A percentile compares a stretch with the other conserved stretches of the same genome.
Conservation (phyloP, 1,139 yeast species). For the Candida freyschussii region DNA sequence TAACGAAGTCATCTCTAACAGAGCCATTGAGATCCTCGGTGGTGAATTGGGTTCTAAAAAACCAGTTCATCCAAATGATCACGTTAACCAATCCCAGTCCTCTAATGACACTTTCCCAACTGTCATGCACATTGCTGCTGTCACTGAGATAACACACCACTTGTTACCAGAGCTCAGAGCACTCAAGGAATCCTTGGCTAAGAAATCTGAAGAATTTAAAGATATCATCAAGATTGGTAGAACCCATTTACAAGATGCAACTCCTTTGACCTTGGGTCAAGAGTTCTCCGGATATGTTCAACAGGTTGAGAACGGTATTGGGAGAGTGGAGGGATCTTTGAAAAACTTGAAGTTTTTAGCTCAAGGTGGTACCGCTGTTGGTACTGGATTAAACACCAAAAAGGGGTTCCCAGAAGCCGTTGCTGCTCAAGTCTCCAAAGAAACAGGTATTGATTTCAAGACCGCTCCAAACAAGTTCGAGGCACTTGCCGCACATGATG, state of each 20-base stretch:
- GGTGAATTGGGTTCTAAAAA: conserved; percentile 86
- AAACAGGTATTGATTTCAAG: conserved; percentile 82
- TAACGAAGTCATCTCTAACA: conserved; percentile 94
- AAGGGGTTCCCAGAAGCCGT: conserved; percentile 83
- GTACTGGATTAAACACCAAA: conserved; percentile 94
- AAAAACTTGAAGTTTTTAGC: conserved; percentile 80
- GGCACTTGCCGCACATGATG: conserved; percentile 98
- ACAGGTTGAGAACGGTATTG: conserved; percentile 87
- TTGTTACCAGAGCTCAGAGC: conserved; percentile 76
- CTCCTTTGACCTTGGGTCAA: conserved; percentile 96
- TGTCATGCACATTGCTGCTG: conserved; percentile 99
- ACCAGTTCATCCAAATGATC: conserved; percentile 98
- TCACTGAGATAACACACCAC: conserved; percentile 70
- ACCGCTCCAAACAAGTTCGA: conserved; percentile 99
- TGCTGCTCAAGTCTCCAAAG: conserved; percentile 61
- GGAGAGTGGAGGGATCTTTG: conserved; percentile 70
- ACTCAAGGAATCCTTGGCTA: conserved; percentile 71
- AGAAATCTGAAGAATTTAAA: conserved; percentile 75
- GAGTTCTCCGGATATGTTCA: conserved; percentile 96
- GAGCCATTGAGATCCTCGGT: conserved; percentile 94
- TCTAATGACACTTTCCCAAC: conserved; percentile 99
- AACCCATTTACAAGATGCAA: conserved; percentile 98
- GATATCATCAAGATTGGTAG: conserved; percentile 96
- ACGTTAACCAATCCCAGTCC: conserved; percentile 97
- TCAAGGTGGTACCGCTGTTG: conserved; percentile 99